Conservation (phyloP, 169 alveolate species). For the Plasmodium knowlesi region DNA sequence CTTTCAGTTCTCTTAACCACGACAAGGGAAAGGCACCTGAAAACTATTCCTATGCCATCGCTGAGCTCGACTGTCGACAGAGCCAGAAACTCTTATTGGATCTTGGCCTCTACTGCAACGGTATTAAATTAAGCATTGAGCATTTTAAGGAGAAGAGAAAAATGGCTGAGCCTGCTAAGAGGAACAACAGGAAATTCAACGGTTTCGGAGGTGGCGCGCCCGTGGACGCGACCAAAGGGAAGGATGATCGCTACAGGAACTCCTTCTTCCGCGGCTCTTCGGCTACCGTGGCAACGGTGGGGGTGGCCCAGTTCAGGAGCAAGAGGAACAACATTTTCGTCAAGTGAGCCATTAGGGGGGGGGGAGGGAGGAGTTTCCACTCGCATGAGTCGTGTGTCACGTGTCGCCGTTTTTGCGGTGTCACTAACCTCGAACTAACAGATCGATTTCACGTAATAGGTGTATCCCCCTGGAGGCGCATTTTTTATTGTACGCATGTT, state of each 20-base stretch:
- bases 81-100: constrained; percentile 58
- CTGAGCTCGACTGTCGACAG: constrained; percentile 71
- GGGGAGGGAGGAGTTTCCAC: background rate
- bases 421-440: background rate
- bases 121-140: constrained; percentile 63
- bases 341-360: background rate
- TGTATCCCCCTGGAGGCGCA: background rate
- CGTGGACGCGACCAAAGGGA: background rate
- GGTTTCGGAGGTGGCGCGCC: background rate
- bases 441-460: background rate
- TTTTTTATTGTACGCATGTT: background rate
- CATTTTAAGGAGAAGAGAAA: constrained; percentile 53
- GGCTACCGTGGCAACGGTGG: background rate
- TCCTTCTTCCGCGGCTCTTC: constrained; percentile 6
- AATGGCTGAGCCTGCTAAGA: background rate
- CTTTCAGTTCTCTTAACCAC: constrained; percentile 12
- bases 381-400: background rate
- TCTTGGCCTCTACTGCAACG: constrained; percentile 64
- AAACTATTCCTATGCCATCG: constrained; percentile 52
- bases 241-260: constrained; percentile 32
- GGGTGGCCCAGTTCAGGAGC: background rate
- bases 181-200: constrained; percentile 1
- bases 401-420: background rate
- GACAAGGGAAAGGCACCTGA: constrained; percentile 16
- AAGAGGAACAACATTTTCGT: constrained; percentile 34